Conservation (phyloP, 1,284 basidiomycete species). For the Cryptococcus amylolentus region DNA sequence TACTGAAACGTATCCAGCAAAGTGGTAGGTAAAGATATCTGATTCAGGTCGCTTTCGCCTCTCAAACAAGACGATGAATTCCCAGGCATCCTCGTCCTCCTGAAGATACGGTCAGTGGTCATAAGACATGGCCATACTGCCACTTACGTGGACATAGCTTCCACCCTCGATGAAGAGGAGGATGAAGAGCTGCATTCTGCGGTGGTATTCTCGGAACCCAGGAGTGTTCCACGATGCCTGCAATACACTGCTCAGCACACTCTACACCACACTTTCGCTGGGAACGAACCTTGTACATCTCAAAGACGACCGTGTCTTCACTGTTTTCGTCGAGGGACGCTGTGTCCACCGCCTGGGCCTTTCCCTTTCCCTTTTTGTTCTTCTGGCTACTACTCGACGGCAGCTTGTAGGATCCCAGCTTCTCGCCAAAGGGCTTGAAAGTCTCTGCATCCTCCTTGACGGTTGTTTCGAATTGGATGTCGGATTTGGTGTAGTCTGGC, state of each 20-base stretch:
- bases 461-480: slow-evolving; percentile 61
- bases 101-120: slow-evolving; percentile 6
- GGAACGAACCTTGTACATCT: slow-evolving; percentile 75
- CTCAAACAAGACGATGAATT: slow-evolving; percentile 79
- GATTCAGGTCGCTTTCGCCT: slow-evolving; percentile 60
- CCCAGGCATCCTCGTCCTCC: slow-evolving; percentile 83
- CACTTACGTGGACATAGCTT: slow-evolving; percentile 70
- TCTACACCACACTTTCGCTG: background rate
- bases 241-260: background rate
- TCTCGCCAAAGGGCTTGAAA: slow-evolving; percentile 74
- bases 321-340: slow-evolving; percentile 56
- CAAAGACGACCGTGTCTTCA: slow-evolving; percentile 65
- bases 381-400: slow-evolving; percentile 41
- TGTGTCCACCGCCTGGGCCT: background rate
- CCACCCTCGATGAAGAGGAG: slow-evolving; percentile 93
- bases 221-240: slow-evolving; percentile 80
- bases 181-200: slow-evolving; percentile 92
- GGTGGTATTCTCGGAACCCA: slow-evolving; percentile 87
- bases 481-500: slow-evolving; percentile 66
- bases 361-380: slow-evolving; percentile 19
- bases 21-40: slow-evolving; percentile 68
- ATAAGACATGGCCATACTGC: background rate
- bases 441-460: slow-evolving; percentile 68
- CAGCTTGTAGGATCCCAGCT: slow-evolving; percentile 71
- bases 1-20: slow-evolving; percentile 83